Base-by-base conservation (phyloP, 768 basidiomycete genomes). In the Mycena olivaceomarginata region DNA sequence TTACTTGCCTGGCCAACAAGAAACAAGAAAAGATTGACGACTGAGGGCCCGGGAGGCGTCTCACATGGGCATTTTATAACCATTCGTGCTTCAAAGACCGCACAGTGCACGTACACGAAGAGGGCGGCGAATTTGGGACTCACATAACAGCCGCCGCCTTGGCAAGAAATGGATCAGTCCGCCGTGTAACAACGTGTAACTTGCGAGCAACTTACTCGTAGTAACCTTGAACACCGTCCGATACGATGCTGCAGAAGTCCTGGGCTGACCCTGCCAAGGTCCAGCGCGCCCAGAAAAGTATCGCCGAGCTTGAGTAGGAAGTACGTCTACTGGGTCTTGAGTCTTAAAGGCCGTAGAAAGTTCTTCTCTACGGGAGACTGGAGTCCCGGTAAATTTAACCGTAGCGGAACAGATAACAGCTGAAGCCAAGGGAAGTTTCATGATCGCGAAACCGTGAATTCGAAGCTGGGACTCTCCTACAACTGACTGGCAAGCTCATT, bases 101-200 rank as follows among this genome's bases (percentile, higher is more conserved):
- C 20, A n/a, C n/a, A 20, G 31, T 18, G 37, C 18, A 67, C 46
- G 66, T 67, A 67, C 51, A 18, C 66, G 64, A 65, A 37, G 37
- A 25, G 48, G 48, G 18, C 40, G 62, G 60, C 46, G 48, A 67
- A 22, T 43, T 20, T 5, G 20, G 60, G 41, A 43, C 13, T 41
- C 65, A 72, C 71, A 56, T 65, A 72, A 65, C 63, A 65, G 51
- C 51, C 71, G 71, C 16, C 68, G 56, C 57, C 71, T 72, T 65
- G 71, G 71, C 57, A 22, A 37, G 48, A 7, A 53, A 65, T 8
- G 31, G 2, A 31, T 31, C 31, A 2, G 4, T 51, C 51, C 66
- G 66, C 46, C 65, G 13, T 51, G 64, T 46, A 66, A 31, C 31
- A 31, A 3, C 31, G 31, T 31, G 31, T 31, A 31, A 31, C 31